These are phyloP conservation scores for Mortierella antarctica DNA, from an alignment of 192 early-diverging fungal genomes.

Conservation along the genomic window DNA sequence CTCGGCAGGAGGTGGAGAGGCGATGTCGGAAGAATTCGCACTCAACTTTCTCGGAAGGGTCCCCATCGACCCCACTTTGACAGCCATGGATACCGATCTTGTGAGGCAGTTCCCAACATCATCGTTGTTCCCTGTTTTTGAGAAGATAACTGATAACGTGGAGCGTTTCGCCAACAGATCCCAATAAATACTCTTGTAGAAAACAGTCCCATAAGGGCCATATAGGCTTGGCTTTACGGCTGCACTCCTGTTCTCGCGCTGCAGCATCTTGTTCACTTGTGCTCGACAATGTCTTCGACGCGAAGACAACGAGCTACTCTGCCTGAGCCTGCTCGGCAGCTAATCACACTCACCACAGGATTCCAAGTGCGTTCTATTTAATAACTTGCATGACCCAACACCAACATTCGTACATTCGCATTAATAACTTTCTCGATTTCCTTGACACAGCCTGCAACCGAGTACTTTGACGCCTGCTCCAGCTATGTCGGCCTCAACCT, in stretches of 20 bases:
- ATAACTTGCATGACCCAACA: not conserved
- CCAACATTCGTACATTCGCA: not conserved
- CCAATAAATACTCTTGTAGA: conserved; percentile 7
- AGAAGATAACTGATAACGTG: conserved; percentile 59
- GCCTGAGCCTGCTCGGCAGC: conserved; percentile 22
- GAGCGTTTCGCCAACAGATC: conserved; percentile 34
- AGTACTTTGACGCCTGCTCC: conserved; percentile 29
- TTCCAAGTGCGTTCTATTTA: conserved; percentile 13
- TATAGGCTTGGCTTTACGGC: not conserved
- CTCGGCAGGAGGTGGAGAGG: conserved; percentile 92
- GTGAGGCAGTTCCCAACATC: conserved; percentile 62
- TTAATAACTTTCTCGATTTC: not conserved
- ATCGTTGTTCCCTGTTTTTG: conserved; percentile 65
- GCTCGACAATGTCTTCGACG: conserved; percentile 18
- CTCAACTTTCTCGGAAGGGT: conserved; percentile 91
- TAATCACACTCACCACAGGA: conserved; percentile 29
- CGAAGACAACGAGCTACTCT: conserved; percentile 19
- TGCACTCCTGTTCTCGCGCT: not conserved
- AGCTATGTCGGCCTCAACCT: conserved; percentile 27
- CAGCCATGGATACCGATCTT: conserved; percentile 59
- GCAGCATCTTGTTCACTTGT: not conserved
- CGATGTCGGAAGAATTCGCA: conserved; percentile 86
- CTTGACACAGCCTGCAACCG: conserved; percentile 5
- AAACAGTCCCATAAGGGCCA: not conserved
- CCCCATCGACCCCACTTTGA: conserved; percentile 90